Conservation (phyloP, 1,284 basidiomycete species). For the Sanghuangporus weigelae region DNA sequence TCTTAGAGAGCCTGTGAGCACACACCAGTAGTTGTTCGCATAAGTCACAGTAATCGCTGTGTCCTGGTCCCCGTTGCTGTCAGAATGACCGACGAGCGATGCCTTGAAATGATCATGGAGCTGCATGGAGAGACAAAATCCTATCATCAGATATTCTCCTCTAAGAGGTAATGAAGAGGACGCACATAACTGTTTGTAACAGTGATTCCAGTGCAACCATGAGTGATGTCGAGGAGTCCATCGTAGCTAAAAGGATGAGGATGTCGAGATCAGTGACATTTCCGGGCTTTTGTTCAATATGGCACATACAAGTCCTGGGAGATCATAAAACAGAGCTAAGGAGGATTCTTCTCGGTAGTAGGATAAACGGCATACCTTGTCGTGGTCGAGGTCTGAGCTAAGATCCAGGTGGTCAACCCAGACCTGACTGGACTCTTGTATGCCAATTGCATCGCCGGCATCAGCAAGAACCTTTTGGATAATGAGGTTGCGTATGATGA, state of each 20-base stretch:
- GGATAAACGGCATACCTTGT: conserved; percentile 31
- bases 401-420: conserved; percentile 45
- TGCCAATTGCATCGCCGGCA: conserved; percentile 39
- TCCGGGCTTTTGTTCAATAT: neutral
- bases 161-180: neutral
- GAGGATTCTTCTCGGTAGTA: neutral
- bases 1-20: neutral
- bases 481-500: conserved; percentile 46
- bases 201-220: conserved; percentile 38
- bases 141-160: neutral
- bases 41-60: conserved; percentile 33
- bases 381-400: conserved; percentile 34
- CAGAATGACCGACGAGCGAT: conserved; percentile 39
- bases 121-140: conserved; percentile 15
- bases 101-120: conserved; percentile 40
- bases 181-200: conserved; percentile 27
- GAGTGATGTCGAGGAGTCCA: conserved; percentile 33
- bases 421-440: conserved; percentile 38
- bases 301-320: conserved; percentile 14
- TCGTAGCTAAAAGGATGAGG: conserved; percentile 32
- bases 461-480: conserved; percentile 42
- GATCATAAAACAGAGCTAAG: neutral
- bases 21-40: conserved; percentile 34
- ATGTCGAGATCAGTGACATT: neutral
- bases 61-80: conserved; percentile 34